Base-by-base conservation (phyloP, 208 protist genomes). In the Leishmania aethiopica region DNA sequence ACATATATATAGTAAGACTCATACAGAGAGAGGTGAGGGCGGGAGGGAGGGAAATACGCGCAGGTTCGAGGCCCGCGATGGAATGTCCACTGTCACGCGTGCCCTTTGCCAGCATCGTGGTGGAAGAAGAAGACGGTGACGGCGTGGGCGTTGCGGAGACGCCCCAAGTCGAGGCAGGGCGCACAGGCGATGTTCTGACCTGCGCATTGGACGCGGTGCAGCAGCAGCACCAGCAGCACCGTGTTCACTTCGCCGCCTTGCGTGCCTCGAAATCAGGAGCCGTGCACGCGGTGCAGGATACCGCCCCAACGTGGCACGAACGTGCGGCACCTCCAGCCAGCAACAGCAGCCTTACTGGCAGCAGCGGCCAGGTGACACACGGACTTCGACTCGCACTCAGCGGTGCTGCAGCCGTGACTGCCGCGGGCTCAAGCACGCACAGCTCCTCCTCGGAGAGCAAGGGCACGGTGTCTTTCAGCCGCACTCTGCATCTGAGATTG, bases 71-170 rank as follows among this genome's bases (percentile, higher is more conserved):
- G 47, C 47, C 32, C 10, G 59, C 60, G 19, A 83, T 87, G 84
- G 85, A 82, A 83, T 88, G 85, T 76, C 81, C 70, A 5, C 13
- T 78, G n/a, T 53, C 62, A 51, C 51, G 69, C 32, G 69, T 72
- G 10, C 85, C 85, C 1, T 86, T 86, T 45, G 37, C 66, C 28
- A 84, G 78, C 51, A 78, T 89, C 32, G 81, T 89, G 8, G 77
- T 89, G 6, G 86, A 82, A 19, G 86, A 82, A 0, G 82, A 79
- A 1, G 57, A 77, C 6, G 86, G 40, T 0, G 77, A 47, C 40
- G 35, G 45, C 3, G 51, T 74, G 25, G 45, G 11, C 70, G 25
- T 37, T 51, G 13, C 72, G 28, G 72, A 62, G 72, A 35, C 32
- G 32, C 51, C 22, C 35, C 72, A 35, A 77, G 28, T 32, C 35